These are phyloP conservation scores for Chrysosporium queenslandicum DNA, from an alignment of 2,329 filamentous ascomycete species.

Conservation along the genomic window DNA sequence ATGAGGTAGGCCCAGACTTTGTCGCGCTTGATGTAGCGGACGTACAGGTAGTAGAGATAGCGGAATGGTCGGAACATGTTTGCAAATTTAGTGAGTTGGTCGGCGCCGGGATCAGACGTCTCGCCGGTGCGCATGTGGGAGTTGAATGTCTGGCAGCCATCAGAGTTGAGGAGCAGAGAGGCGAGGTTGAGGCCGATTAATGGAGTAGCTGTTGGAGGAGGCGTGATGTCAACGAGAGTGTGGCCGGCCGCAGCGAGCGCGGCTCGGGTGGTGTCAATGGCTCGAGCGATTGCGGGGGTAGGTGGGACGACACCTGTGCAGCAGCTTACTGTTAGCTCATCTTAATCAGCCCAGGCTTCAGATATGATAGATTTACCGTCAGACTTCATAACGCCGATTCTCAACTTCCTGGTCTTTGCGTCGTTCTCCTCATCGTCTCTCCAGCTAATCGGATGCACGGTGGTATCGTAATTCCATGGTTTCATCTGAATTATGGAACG, in stretches of 20 bases:
- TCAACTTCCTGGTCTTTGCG: conserved; percentile 53
- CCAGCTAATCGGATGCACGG: conserved; percentile 78
- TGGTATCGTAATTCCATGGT: conserved; percentile 82
- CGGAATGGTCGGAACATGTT: conserved; percentile 62
- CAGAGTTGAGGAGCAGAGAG: conserved; percentile 70
- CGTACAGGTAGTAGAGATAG: conserved; percentile 79
- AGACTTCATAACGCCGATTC: conserved; percentile 65
- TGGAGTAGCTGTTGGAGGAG: conserved; percentile 63
- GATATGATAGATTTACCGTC: conserved; percentile 42
- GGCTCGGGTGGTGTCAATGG: conserved; percentile 58
- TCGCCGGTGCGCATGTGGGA: conserved; percentile 68
- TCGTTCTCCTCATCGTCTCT: conserved; percentile 51
- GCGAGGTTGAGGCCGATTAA: conserved; percentile 68
- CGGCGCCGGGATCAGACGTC: conserved; percentile 66
- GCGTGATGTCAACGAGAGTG: conserved; percentile 55
- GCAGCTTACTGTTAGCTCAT: neutral
- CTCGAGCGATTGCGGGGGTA: conserved; percentile 70
- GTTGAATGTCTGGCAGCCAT: conserved; percentile 71
- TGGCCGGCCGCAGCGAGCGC: conserved; percentile 65
- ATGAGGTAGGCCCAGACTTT: conserved; percentile 68
- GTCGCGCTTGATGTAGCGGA: conserved; percentile 72
- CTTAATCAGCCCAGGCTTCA: too few species aligned
- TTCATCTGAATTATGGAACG: conserved; percentile 66
- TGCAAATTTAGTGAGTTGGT: conserved; percentile 65
- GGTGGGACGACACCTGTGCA: conserved; percentile 65